Percentiles rank a stretch among this genome's conserved stretches.
These are phyloP conservation scores for Sugiyamaella boreocaroliniensis DNA, from an alignment of 805 yeast genomes.

Conservation along the genomic window DNA sequence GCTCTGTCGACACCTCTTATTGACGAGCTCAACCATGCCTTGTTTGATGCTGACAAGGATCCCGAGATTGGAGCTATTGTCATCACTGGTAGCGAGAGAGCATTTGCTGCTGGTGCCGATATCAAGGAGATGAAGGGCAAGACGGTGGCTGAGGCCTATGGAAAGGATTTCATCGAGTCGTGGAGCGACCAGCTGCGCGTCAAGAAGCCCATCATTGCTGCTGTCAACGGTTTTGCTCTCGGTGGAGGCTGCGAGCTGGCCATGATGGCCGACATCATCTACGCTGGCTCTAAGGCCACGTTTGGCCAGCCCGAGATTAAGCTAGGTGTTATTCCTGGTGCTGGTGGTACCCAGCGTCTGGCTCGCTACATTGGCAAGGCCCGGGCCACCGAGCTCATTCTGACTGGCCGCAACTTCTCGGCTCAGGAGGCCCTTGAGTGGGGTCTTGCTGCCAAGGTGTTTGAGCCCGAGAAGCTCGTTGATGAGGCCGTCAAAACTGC, in stretches of 20 bases:
- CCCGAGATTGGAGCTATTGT: slow-evolving; percentile 40
- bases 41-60: slow-evolving; percentile 34
- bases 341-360: slow-evolving; percentile 51
- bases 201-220: slow-evolving; percentile 47
- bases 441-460: slow-evolving; percentile 43
- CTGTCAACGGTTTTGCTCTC: slow-evolving; percentile 48
- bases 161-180: slow-evolving; percentile 32
- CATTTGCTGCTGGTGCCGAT: slow-evolving; percentile 53
- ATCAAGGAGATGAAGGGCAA: slow-evolving; percentile 44
- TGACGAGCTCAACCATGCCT: slow-evolving; percentile 34
- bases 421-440: slow-evolving; percentile 42
- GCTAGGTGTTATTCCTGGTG: slow-evolving; percentile 45
- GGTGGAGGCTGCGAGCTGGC: slow-evolving; percentile 56
- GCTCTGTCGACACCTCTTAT: slow-evolving; percentile 36
- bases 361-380: slow-evolving; percentile 44
- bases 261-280: slow-evolving; percentile 46
- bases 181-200: slow-evolving; percentile 37
- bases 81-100: slow-evolving; percentile 40
- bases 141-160: slow-evolving; percentile 33
- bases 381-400: slow-evolving; percentile 42
- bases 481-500: slow-evolving; percentile 43
- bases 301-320: slow-evolving; percentile 54
- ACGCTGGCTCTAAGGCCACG: slow-evolving; percentile 42
- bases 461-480: slow-evolving; percentile 36
- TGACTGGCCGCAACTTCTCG: slow-evolving; percentile 41